These are phyloP conservation scores for Komagataella pastoris DNA, from an alignment of 805 yeast species.

Conservation along the genomic window DNA sequence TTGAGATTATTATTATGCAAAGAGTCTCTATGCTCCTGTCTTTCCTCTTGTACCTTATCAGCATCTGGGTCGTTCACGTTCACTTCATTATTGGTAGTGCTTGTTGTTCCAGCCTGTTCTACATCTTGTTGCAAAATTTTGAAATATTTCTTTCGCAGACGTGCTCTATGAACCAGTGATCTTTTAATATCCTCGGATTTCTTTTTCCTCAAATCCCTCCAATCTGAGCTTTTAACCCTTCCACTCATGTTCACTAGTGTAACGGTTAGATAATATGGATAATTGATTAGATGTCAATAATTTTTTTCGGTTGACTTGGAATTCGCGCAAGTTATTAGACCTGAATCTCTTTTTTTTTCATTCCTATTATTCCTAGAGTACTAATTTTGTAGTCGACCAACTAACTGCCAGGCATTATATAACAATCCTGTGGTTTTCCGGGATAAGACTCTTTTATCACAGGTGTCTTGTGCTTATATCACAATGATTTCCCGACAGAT, in stretches of 20 bases:
- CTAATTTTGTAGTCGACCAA: not conserved
- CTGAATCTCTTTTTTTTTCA: not conserved
- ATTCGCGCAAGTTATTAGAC: not conserved
- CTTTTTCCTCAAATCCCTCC: slow-evolving; percentile 5
- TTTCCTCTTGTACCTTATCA: slow-evolving; percentile 10
- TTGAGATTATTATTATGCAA: slow-evolving; percentile 21
- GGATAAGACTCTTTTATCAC: not conserved
- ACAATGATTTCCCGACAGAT: not conserved
- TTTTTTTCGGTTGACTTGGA: not conserved
- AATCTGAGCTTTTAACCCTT: slow-evolving; percentile 11
- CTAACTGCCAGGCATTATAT: not conserved
- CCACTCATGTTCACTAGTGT: not conserved
- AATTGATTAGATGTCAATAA: not conserved
- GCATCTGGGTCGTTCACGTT: not conserved
- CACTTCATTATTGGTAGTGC: slow-evolving; percentile 1
- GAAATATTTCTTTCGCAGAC: slow-evolving; percentile 70
- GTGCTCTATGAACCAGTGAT: slow-evolving; percentile 67
- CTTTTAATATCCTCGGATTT: slow-evolving; percentile 52
- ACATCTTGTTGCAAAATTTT: slow-evolving; percentile 70
- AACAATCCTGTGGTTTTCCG: not conserved
- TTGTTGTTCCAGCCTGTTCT: slow-evolving; percentile 18
- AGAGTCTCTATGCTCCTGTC: slow-evolving; percentile 1
- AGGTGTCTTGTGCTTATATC: not conserved
- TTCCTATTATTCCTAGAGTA: not conserved
- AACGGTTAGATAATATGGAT: not conserved